Base-by-base conservation (phyloP, 1,139 yeast species). In the Candida sojae region DNA sequence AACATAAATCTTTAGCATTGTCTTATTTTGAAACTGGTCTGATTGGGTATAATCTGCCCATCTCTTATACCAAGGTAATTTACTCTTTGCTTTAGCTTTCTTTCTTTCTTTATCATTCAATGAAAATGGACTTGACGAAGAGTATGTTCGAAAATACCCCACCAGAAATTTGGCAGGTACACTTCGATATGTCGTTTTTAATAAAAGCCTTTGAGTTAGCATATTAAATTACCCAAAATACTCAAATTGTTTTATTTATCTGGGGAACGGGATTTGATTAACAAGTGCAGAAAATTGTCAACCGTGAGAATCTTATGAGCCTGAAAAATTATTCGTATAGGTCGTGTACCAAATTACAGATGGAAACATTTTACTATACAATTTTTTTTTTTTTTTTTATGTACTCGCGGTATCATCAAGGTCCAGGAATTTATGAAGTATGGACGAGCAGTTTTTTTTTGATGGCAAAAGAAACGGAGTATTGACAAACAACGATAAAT, bases 1-100 rank as follows among this genome's bases (percentile, higher is more conserved):
- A 34, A 86, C 61, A 56, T 86, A 82, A 60, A 77, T 83, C 26
- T 66, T 60, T 4, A 78, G 72, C 72, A 74, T 68, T 12, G 70
- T 60, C 49, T 64, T 65, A 13, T 46, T 37, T 50, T 74, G 68
- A 59, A 73, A 73, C 56, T 71, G 65, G 39, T 66, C 63, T 23
- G 71, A 67, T 46, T 71, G 65, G 48, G 71, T 64, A 52, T 73
- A 72, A 6, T 58, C 48, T 6, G 71, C 75, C 75, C 77, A 73
- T 52, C 70, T 74, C 46, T 66, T 63, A 66, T 70, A 71, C 53
- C 65, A 69, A 11, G 78, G 74, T 38, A 54, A 35, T 58, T 55
- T 46, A 64, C 65, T 30, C 58, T 31, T 13, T 56, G 56, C 45
- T 61, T 59, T 49, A 58, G 59, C 46, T 40, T 62, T 48, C 38